phyloP scores from a whole-genome alignment of 2,329 filamentous ascomycete species.

The Coleophoma cylindrospora region DNA sequence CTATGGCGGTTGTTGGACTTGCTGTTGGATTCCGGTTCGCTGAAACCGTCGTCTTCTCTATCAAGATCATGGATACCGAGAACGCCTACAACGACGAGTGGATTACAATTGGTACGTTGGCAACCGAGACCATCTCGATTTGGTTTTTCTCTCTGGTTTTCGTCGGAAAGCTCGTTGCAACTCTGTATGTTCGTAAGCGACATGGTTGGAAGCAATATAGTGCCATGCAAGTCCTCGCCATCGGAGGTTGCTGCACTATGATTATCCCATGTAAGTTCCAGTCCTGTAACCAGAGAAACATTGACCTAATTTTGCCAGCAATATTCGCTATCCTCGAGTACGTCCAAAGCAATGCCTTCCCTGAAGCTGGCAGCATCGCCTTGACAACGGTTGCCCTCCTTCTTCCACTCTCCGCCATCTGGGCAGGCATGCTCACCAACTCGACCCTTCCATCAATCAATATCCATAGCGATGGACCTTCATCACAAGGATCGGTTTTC shows the following conservation, averaged over 20 bases:
- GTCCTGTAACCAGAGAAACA: constrained; percentile 2
- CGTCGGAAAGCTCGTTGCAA: constrained; percentile 52
- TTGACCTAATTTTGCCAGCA: constrained; percentile 33
- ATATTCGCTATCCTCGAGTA: constrained; percentile 57
- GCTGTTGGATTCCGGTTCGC: constrained; percentile 49
- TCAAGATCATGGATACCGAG: constrained; percentile 12
- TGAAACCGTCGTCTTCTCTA: constrained; percentile 40
- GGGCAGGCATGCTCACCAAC: constrained; percentile 41
- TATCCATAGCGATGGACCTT: constrained; percentile 7
- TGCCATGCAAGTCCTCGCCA: constrained; percentile 61
- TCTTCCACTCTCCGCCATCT: constrained; percentile 62
- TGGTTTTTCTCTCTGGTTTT: constrained; percentile 60
- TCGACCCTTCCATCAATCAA: constrained; percentile 9
- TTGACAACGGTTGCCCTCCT: constrained; percentile 56
- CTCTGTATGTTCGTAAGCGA: constrained; percentile 47
- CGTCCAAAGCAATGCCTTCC: constrained; percentile 31
- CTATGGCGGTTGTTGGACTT: constrained; percentile 41
- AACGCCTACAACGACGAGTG: constrained; percentile 27
- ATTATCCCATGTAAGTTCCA: constrained; percentile 51
- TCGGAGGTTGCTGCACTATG: constrained; percentile 65
- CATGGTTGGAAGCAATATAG: constrained; percentile 57
- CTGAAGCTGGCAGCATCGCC: constrained; percentile 48
- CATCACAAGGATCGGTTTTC: constrained; percentile 1
- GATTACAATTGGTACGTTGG: constrained; percentile 39
- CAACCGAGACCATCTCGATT: constrained; percentile 49